phyloP scores from a whole-genome alignment of 139 green algal genomes.

The Pleodorina starrii region DNA sequence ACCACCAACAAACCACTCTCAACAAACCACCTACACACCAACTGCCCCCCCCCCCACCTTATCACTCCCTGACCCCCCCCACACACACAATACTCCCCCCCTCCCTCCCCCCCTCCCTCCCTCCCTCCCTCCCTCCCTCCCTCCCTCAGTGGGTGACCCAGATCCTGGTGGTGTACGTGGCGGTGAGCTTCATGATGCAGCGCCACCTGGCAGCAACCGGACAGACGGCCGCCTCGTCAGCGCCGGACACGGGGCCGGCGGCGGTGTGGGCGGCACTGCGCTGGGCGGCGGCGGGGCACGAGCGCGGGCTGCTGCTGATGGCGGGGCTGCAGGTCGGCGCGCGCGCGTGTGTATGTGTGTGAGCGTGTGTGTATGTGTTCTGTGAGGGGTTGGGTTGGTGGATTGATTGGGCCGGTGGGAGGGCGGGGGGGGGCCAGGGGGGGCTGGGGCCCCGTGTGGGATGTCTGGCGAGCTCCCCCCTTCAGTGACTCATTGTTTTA shows the following conservation, averaged over 20 bases:
- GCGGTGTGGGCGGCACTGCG: constrained; percentile 17
- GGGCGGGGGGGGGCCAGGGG: too few species aligned
- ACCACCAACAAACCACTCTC: too few species aligned
- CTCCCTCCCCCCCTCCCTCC: not conserved
- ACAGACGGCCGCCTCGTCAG: not conserved
- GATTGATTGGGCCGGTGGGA: too few species aligned
- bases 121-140: not conserved
- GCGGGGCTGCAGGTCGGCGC: constrained; percentile 38
- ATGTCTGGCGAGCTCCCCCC: too few species aligned
- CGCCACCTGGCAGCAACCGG: not conserved
- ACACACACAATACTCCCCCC: too few species aligned
- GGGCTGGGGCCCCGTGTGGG: too few species aligned
- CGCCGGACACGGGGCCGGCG: not conserved
- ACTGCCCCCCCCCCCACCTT: too few species aligned
- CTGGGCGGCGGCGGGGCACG: not conserved
- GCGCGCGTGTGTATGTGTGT: not conserved
- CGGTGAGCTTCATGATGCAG: constrained; percentile 26
- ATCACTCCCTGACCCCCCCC: too few species aligned
- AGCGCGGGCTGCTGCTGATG: constrained; percentile 42
- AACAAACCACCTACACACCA: too few species aligned
- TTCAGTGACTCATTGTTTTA: too few species aligned
- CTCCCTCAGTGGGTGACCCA: constrained; percentile 6
- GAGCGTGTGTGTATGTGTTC: not conserved
- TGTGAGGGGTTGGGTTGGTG: too few species aligned
- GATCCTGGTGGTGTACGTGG: constrained; percentile 34